phyloP scores from a whole-genome alignment of 1,284 basidiomycete species.

The Stygiomarasmius scandens region DNA sequence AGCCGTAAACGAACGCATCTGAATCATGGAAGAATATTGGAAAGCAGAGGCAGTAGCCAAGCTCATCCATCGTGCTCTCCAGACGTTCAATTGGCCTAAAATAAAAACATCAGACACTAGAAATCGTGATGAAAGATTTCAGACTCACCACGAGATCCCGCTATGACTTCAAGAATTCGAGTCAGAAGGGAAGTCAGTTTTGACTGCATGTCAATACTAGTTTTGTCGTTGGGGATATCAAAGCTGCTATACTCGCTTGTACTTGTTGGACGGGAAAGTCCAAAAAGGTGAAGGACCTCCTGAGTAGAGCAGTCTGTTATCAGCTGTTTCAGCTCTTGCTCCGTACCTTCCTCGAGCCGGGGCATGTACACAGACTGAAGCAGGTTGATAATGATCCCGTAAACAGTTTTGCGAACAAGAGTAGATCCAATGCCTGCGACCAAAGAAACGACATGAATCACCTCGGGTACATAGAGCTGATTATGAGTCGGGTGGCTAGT shows the following conservation, averaged over 20 bases:
- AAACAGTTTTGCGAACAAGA: slow-evolving; percentile 77
- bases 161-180: slow-evolving; percentile 64
- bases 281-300: slow-evolving; percentile 71
- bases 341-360: slow-evolving; percentile 58
- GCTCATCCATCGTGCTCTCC: slow-evolving; percentile 94
- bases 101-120: background rate
- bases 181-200: slow-evolving; percentile 67
- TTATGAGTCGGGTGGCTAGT: slow-evolving; percentile 64
- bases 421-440: slow-evolving; percentile 75
- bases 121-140: background rate
- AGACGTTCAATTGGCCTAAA: slow-evolving; percentile 86
- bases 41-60: slow-evolving; percentile 91
- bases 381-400: slow-evolving; percentile 80
- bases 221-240: slow-evolving; percentile 57
- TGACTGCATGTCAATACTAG: slow-evolving; percentile 69
- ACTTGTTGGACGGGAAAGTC: slow-evolving; percentile 59
- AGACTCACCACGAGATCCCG: slow-evolving; percentile 67
- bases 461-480: slow-evolving; percentile 82
- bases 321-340: slow-evolving; percentile 60
- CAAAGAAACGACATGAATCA: slow-evolving; percentile 77
- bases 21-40: slow-evolving; percentile 88
- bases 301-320: slow-evolving; percentile 64
- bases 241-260: slow-evolving; percentile 65
- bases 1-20: slow-evolving; percentile 87
- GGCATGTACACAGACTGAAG: slow-evolving; percentile 73